Evolutionary conservation across 192 early-diverging fungal species (phyloP).

Genomic region (Rhizoclosmatium globosum): DNA sequence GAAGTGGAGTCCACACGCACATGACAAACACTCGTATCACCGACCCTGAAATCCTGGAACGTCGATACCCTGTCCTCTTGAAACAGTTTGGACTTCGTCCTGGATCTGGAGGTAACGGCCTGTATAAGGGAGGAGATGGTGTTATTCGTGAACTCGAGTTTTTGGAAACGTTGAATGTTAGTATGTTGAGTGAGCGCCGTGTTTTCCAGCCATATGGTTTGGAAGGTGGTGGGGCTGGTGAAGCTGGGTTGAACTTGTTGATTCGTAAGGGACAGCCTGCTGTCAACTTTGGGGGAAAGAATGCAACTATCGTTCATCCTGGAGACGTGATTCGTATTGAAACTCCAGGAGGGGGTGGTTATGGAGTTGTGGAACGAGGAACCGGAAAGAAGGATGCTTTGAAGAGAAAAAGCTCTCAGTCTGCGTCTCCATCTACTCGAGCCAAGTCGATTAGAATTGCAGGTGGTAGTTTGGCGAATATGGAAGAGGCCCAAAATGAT

Average conservation of each 20-base stretch:
- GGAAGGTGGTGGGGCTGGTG: constrained; percentile 75
- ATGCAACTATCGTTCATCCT: constrained; percentile 75
- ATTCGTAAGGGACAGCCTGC: constrained; percentile 56
- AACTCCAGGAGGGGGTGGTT: constrained; percentile 96
- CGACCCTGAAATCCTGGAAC: constrained; percentile 94
- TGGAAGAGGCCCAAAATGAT: constrained; percentile 34
- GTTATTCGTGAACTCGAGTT: constrained; percentile 95
- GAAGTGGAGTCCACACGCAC: constrained; percentile 74
- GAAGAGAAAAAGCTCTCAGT: too few relatives aligned
- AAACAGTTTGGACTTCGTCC: constrained; percentile 78
- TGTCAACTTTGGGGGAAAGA: constrained; percentile 89
- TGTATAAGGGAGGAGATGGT: constrained; percentile 85
- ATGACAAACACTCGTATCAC: constrained; percentile 99
- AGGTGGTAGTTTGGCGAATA: constrained; percentile 18
- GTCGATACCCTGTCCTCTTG: constrained; percentile 87
- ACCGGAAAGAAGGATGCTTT: constrained; percentile 5
- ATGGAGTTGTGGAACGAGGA: constrained; percentile 24
- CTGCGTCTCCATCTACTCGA: too few relatives aligned
- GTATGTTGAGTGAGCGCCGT: constrained; percentile 90
- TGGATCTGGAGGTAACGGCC: constrained; percentile 82
- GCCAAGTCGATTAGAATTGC: constrained; percentile 1
- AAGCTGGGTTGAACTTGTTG: constrained; percentile 80
- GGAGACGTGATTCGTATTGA: constrained; percentile 86
- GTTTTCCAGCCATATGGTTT: constrained; percentile 91
- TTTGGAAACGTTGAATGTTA: constrained; percentile 83